Percentiles rank a stretch among this genome's conserved stretches.
Evolutionary conservation across 139 green algal species (phyloP).

Genomic region (Picochlorum costavermella): DNA sequence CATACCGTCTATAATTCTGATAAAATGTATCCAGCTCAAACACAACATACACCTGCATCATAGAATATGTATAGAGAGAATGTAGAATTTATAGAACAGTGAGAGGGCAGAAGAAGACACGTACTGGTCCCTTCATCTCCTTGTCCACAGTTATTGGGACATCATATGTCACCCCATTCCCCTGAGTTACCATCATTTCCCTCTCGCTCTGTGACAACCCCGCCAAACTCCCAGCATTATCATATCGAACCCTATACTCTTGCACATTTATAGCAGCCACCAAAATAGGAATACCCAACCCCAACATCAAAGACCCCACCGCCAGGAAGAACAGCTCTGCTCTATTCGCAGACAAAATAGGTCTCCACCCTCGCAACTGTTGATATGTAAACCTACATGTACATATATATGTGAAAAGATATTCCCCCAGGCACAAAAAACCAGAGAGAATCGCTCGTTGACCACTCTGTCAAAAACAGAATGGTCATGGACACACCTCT

Average conservation of each 20-base stretch:
- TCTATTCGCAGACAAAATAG: conserved; percentile 27
- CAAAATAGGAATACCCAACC: conserved; percentile 39
- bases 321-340: conserved; percentile 31
- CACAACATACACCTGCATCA: conserved; percentile 73
- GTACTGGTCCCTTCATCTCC: conserved; percentile 40
- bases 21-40: conserved; percentile 83
- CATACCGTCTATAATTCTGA: conserved; percentile 91
- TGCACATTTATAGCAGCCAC: conserved; percentile 30
- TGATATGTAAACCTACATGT: conserved; percentile 26
- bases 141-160: conserved; percentile 19
- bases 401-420: neutral
- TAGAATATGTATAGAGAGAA: conserved; percentile 5
- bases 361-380: conserved; percentile 25
- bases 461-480: too few relatives aligned
- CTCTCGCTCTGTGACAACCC: neutral
- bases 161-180: conserved; percentile 7
- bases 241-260: conserved; percentile 30
- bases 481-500: neutral
- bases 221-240: conserved; percentile 20
- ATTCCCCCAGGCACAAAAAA: too few relatives aligned
- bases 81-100: neutral
- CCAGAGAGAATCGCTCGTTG: too few relatives aligned
- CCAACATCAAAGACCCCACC: conserved; percentile 19
- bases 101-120: neutral
- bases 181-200: conserved; percentile 6